Evolutionary conservation across 2,329 filamentous ascomycete genomes (phyloP).

Genomic region (Pseudogymnoascus destructans): DNA sequence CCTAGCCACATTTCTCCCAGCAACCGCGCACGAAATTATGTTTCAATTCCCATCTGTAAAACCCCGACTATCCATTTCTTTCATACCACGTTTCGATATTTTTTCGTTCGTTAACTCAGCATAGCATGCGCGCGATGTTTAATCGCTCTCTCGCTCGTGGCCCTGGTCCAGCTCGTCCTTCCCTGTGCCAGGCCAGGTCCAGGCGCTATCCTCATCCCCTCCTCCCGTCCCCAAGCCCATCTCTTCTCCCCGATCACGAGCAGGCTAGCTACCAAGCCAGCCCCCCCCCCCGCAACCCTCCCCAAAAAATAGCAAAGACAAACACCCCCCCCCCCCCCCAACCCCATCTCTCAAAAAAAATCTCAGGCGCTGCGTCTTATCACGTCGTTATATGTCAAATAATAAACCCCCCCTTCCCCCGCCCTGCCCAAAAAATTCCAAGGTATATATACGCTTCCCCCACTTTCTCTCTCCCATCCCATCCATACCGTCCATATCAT

Average conservation of each 20-base stretch:
- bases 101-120: neutral
- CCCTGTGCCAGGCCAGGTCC: no score
- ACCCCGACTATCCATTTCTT: neutral
- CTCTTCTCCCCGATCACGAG: neutral
- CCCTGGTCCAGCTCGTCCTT: no score
- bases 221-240: neutral
- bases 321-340: neutral
- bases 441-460: neutral
- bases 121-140: neutral
- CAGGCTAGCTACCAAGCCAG: neutral
- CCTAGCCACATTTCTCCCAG: neutral
- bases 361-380: neutral
- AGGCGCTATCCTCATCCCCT: neutral
- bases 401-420: neutral
- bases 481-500: neutral
- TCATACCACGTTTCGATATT: neutral
- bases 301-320: neutral
- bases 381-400: conserved; percentile 2
- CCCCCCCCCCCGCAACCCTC: neutral
- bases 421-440: neutral
- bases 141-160: neutral
- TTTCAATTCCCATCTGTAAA: neutral
- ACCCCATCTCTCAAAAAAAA: neutral
- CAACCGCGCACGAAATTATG: neutral
- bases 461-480: neutral